A percentile compares a stretch with the other conserved stretches of the same genome.
These are phyloP conservation scores for Trichoderma afroharzianum DNA, from an alignment of 2,329 filamentous ascomycete genomes.

Conservation along the genomic window DNA sequence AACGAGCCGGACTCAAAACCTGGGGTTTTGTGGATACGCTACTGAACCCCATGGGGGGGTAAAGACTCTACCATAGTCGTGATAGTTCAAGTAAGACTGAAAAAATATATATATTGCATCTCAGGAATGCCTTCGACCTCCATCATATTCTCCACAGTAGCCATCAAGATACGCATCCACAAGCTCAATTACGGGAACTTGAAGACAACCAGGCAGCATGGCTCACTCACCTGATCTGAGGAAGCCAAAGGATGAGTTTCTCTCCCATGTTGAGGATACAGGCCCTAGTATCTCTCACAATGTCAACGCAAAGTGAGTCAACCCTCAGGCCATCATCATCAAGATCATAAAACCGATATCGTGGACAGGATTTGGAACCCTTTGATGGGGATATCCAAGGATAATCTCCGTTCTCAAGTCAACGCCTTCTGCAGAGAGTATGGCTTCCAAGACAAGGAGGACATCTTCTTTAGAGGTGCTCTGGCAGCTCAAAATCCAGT, in stretches of 20 bases:
- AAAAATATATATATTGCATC: not conserved
- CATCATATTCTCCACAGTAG: not conserved
- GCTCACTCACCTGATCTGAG: conserved; percentile 3
- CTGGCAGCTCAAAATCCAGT: conserved; percentile 28
- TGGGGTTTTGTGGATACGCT: not conserved
- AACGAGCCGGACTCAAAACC: conserved; percentile 3
- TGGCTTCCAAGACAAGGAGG: conserved; percentile 25
- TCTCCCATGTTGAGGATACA: conserved; percentile 21
- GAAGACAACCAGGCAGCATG: not conserved
- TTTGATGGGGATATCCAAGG: conserved; percentile 24
- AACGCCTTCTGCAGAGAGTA: conserved; percentile 27
- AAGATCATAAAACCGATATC: not conserved
- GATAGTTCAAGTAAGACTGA: not conserved
- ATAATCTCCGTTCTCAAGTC: conserved; percentile 24
- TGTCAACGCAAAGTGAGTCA: conserved; percentile 29
- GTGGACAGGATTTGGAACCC: conserved; percentile 27
- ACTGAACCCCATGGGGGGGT: conserved; percentile 5
- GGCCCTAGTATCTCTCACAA: conserved; percentile 28
- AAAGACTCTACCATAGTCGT: not conserved
- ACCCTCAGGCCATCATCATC: too few relatives aligned
- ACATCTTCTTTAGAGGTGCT: conserved; percentile 29
- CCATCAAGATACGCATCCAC: not conserved
- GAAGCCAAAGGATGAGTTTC: conserved; percentile 24
- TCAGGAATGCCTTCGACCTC: not conserved
- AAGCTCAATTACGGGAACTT: not conserved